These are phyloP conservation scores for Entomortierella parvispora DNA, from an alignment of 192 early-diverging fungal species.

Conservation along the genomic window DNA sequence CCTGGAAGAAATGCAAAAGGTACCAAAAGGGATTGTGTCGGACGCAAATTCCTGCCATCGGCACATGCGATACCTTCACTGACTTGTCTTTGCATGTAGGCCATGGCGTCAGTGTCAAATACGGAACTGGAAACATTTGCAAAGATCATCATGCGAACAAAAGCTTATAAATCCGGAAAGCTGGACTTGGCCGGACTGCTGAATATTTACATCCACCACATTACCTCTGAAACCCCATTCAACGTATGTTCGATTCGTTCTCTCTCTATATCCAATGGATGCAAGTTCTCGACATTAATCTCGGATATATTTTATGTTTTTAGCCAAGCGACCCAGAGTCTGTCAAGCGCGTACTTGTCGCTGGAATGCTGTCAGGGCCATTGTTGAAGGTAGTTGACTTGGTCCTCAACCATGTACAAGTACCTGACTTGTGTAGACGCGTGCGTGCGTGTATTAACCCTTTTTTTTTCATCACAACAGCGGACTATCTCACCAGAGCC, in stretches of 20 bases:
- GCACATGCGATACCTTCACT: too few species aligned
- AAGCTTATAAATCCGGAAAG: slow-evolving; percentile 22
- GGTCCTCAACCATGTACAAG: too few species aligned
- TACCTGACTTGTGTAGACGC: too few species aligned
- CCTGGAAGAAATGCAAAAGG: slow-evolving; percentile 41
- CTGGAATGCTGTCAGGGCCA: slow-evolving; percentile 34
- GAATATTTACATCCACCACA: slow-evolving; percentile 24
- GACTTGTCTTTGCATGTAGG: too few species aligned
- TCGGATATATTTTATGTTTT: neutral
- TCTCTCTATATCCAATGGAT: neutral
- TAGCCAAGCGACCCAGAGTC: slow-evolving; percentile 32
- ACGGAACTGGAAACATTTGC: slow-evolving; percentile 32
- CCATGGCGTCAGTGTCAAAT: slow-evolving; percentile 40
- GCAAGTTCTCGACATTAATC: neutral
- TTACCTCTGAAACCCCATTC: slow-evolving; percentile 32
- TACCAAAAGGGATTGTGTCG: too few species aligned
- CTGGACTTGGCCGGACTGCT: slow-evolving; percentile 24
- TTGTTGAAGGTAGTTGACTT: slow-evolving; percentile 40
- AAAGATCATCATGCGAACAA: slow-evolving; percentile 47
- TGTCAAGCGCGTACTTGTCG: slow-evolving; percentile 34
- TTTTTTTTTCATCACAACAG: slow-evolving; percentile 1
- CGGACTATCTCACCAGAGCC: slow-evolving; percentile 36
- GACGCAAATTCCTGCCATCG: too few species aligned
- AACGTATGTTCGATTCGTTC: slow-evolving; percentile 15
- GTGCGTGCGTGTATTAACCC: too few species aligned